A percentile compares a stretch with the other conserved stretches of the same genome.
These are phyloP conservation scores for Wickerhamiella australiensis DNA, from an alignment of 805 yeast species.

Conservation along the genomic window DNA sequence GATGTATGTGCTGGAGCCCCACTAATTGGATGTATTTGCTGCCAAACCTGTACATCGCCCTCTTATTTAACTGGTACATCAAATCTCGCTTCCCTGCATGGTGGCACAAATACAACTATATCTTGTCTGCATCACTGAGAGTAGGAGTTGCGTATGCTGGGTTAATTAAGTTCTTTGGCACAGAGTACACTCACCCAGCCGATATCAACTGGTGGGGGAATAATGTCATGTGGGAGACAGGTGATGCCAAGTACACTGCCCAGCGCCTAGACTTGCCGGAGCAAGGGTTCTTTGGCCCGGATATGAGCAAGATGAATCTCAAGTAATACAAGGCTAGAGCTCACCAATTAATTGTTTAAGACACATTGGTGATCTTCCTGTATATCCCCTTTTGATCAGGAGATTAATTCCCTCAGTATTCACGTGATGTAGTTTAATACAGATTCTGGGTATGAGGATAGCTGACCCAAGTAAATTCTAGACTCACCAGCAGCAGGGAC, in stretches of 20 bases:
- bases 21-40: slow-evolving; percentile 21
- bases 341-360: too few relatives aligned
- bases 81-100: slow-evolving; percentile 39
- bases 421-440: too few relatives aligned
- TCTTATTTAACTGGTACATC: slow-evolving; percentile 36
- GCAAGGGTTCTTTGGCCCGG: slow-evolving; percentile 28
- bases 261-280: slow-evolving; percentile 19
- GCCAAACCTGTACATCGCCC: slow-evolving; percentile 25
- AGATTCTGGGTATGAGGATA: too few relatives aligned
- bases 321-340: too few relatives aligned
- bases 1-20: slow-evolving; percentile 32
- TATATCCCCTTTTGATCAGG: too few relatives aligned
- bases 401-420: too few relatives aligned
- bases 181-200: slow-evolving; percentile 33
- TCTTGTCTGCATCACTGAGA: slow-evolving; percentile 43
- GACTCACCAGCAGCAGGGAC: too few relatives aligned
- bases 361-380: too few relatives aligned
- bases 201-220: slow-evolving; percentile 58
- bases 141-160: slow-evolving; percentile 57
- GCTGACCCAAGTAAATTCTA: too few relatives aligned
- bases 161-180: slow-evolving; percentile 44
- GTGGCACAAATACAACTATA: slow-evolving; percentile 43
- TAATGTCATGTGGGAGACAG: slow-evolving; percentile 21
- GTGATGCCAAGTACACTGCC: slow-evolving; percentile 17
- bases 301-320: not conserved